Evolutionary conservation across 495 filamentous ascomycete genomes (phyloP).

Genomic region (Jackrogersella multiformis): DNA sequence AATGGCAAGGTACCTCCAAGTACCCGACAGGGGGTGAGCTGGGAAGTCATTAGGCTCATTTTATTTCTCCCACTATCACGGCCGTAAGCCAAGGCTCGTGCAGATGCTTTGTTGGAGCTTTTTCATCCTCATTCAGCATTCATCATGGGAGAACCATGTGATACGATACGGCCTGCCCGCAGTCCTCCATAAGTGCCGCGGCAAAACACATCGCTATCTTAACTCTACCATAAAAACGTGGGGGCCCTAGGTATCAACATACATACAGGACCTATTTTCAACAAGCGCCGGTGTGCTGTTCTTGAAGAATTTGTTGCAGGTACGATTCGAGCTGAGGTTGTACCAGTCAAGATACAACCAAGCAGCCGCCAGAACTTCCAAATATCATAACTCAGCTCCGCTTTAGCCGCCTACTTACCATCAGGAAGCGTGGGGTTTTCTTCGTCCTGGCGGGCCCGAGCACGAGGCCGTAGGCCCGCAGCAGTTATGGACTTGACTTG

Average conservation of each 20-base stretch:
- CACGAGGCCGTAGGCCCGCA: slow-evolving; percentile 31
- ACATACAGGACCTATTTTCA: no score
- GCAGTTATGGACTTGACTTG: slow-evolving; percentile 22
- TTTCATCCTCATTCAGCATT: slow-evolving; percentile 5
- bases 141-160: slow-evolving; percentile 18
- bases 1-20: slow-evolving; percentile 39
- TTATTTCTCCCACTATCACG: slow-evolving; percentile 39
- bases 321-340: slow-evolving; percentile 27
- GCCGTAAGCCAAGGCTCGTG: slow-evolving; percentile 33
- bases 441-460: slow-evolving; percentile 25
- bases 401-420: slow-evolving; percentile 39
- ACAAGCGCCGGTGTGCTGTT: slow-evolving; percentile 16
- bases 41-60: slow-evolving; percentile 30
- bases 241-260: no score
- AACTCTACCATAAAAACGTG: slow-evolving; percentile 23
- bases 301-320: slow-evolving; percentile 9
- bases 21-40: slow-evolving; percentile 35
- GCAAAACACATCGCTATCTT: slow-evolving; percentile 1
- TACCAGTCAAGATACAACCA: slow-evolving; percentile 23
- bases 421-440: slow-evolving; percentile 32
- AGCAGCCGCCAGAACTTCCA: slow-evolving; percentile 23
- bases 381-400: slow-evolving; percentile 39
- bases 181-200: slow-evolving; percentile 1
- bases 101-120: slow-evolving; percentile 8
- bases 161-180: slow-evolving; percentile 16